These are phyloP conservation scores for Drechslerella coelobrocha DNA, from an alignment of 2,329 filamentous ascomycete species.

Conservation along the genomic window DNA sequence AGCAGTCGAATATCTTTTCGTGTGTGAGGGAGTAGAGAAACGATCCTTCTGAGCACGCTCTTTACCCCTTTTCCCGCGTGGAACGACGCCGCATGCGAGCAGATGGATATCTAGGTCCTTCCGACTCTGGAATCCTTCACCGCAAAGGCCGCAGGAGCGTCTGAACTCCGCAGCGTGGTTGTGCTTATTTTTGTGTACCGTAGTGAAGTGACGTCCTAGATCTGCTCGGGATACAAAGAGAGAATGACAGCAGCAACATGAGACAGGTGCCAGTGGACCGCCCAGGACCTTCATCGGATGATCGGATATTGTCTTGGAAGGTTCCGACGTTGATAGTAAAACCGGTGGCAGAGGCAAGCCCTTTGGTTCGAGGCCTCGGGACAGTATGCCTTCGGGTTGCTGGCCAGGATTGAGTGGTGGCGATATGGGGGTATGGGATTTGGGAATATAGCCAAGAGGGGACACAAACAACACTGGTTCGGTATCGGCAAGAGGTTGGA, in stretches of 20 bases:
- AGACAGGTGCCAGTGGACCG: conserved; percentile 4
- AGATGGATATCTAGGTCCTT: conserved; percentile 25
- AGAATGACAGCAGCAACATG: conserved; percentile 36
- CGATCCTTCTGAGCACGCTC: conserved; percentile 13
- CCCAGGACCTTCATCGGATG: conserved; percentile 4
- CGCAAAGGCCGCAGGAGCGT: conserved; percentile 15
- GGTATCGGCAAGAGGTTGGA: neutral
- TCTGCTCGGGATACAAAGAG: conserved; percentile 14
- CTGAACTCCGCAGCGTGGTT: conserved; percentile 13
- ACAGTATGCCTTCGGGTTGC: neutral
- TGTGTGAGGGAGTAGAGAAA: conserved; percentile 1
- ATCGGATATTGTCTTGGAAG: conserved; percentile 4
- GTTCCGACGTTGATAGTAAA: conserved; percentile 20
- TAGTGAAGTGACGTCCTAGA: conserved; percentile 23
- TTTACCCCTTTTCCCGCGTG: conserved; percentile 5
- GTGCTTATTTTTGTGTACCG: conserved; percentile 29
- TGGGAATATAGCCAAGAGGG: conserved; percentile 11
- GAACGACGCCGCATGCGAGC: conserved; percentile 37
- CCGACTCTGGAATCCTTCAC: conserved; percentile 23
- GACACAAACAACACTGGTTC: conserved; percentile 7
- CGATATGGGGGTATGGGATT: neutral
- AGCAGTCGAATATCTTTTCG: conserved; percentile 27
- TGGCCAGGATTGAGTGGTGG: neutral
- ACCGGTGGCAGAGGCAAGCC: conserved; percentile 1
- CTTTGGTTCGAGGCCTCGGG: neutral